Evolutionary conservation across 768 basidiomycete genomes (phyloP), one percentile per base, ranked within the genome.

Genomic region (Sporobolomyces pararoseus): DNA sequence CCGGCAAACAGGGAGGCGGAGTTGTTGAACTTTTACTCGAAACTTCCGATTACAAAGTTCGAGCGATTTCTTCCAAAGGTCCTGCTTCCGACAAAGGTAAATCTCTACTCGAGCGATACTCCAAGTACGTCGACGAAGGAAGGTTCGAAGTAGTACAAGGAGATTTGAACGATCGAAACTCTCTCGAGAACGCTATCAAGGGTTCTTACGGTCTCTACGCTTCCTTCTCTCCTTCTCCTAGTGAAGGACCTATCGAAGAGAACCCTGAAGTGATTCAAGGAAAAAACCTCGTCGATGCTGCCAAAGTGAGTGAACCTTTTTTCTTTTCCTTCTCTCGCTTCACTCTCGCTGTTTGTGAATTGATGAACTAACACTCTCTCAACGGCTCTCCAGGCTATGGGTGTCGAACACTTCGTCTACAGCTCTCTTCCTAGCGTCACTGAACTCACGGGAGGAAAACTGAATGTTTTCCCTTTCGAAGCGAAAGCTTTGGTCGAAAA

Each of bases 391-490:
- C 44, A 72, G 47, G 69, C 53, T 12, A 62, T 37, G 27, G 63
- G 46, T 2, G 67, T 75, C 51, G 49, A 75, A 64, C 71, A 65
- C 46, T 62, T 77, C 50, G 63, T 75, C 49, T 77, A 66, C 63
- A 71, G 68, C 5, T 50, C 54, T 1, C 60, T 75, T 7, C 63
- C 65, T 16, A 51, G 39, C 29, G 7, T 49, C 53, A 5, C 27
- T 21, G 32, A 51, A 14, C 13, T 53, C n/a, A 63, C 53, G 9
- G 27, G 37, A n/a, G 74, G 74, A 25, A 65, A 66, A 54, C 35
- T 52, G 64, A 42, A 67, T 3, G 55, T 64, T 14, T 31, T 53
- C 51, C 70, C 63, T 39, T 66, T 53, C 31, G 73, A 75, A 21
- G 14, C 58, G 25, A 65, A 66, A 50, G 57, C 53, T 16, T 4